phyloP scores from a whole-genome alignment of 2,329 filamentous ascomycete species.

The Talaromyces atroroseus region DNA sequence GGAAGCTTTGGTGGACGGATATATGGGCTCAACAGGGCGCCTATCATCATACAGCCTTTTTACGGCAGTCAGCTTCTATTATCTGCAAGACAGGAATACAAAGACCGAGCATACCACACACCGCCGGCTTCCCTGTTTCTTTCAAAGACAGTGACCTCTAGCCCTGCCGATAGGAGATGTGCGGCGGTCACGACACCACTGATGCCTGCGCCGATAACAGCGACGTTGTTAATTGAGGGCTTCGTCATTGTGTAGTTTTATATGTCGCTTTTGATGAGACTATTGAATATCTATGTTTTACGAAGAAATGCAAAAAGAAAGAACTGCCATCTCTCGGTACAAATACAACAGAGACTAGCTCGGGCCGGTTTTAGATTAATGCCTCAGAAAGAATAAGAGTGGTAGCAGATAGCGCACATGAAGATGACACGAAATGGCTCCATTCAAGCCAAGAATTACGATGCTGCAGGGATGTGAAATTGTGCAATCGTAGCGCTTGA shows the following conservation, averaged over 20 bases:
- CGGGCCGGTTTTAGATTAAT: not conserved
- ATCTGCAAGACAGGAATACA: not conserved
- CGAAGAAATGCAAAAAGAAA: not conserved
- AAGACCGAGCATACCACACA: constrained; percentile 44
- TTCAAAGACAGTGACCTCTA: constrained; percentile 52
- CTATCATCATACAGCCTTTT: constrained; percentile 48
- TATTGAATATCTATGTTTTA: not conserved
- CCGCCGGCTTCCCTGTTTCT: constrained; percentile 49
- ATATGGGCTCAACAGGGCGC: constrained; percentile 43
- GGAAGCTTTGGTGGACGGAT: constrained; percentile 31
- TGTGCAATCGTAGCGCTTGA: constrained; percentile 24
- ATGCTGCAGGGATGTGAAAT: not conserved
- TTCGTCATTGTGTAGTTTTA: constrained; percentile 2
- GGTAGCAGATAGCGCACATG: not conserved
- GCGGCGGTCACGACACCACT: constrained; percentile 45
- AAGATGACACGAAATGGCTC: not conserved
- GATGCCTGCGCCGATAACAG: constrained; percentile 50
- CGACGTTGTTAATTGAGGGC: constrained; percentile 25
- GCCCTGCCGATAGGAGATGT: constrained; percentile 41
- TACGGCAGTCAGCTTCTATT: not conserved
- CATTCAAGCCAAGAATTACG: not conserved
- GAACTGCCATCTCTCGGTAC: not conserved
- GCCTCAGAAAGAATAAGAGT: not conserved
- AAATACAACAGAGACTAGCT: not conserved
- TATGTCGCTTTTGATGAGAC: not conserved